A percentile compares a stretch with the other conserved stretches of the same genome.
Evolutionary conservation across 2,329 filamentous ascomycete genomes (phyloP).

Genomic region (Claviceps sorghi): DNA sequence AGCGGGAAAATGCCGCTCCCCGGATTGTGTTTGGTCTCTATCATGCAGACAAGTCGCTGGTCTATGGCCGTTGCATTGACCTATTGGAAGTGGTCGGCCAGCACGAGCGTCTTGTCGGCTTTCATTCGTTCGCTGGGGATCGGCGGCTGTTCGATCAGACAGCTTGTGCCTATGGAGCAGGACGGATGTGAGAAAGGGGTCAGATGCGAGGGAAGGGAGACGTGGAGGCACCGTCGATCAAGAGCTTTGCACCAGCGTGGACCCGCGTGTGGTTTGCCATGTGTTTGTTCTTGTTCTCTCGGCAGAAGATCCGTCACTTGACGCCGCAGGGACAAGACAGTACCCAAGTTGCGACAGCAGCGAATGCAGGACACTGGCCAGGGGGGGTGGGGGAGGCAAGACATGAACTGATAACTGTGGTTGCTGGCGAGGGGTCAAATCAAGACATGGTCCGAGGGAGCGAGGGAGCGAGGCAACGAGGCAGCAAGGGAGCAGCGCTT

Average conservation of each 20-base stretch:
- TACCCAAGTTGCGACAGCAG: constrained; percentile 3
- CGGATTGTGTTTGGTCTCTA: background rate
- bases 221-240: constrained; percentile 8
- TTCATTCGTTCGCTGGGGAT: background rate
- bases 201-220: background rate
- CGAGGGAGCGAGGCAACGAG: too few relatives aligned
- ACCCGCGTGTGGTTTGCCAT: background rate
- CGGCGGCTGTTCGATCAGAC: constrained; percentile 2
- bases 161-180: background rate
- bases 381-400: background rate
- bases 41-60: background rate
- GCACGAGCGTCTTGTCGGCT: background rate
- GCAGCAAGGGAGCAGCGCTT: too few relatives aligned
- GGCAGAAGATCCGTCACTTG: constrained; percentile 1
- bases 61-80: background rate
- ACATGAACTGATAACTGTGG: background rate
- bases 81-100: background rate
- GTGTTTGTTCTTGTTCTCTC: constrained; percentile 1
- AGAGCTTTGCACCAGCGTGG: constrained; percentile 8
- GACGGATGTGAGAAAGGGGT: background rate
- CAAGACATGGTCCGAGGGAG: constrained; percentile 23
- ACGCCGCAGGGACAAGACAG: constrained; percentile 3
- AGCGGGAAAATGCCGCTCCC: background rate
- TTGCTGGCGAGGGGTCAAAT: constrained; percentile 9
- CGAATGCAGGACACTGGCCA: background rate